Conservation (phyloP, 1,284 basidiomycete genomes). For the Athelia psychrophila region DNA sequence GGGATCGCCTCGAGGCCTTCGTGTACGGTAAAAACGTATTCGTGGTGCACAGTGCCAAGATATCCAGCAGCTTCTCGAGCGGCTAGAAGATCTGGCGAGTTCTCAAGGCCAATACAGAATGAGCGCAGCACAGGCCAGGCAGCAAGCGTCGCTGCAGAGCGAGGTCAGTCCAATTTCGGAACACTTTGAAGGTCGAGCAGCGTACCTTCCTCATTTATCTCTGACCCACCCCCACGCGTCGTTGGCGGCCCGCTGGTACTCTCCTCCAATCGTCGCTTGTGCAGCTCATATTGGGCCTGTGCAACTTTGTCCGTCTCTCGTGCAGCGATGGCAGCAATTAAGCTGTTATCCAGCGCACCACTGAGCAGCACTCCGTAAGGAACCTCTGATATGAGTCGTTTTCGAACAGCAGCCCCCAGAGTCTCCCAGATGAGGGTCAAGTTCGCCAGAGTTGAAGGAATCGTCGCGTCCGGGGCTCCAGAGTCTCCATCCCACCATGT, state of each 20-base stretch:
- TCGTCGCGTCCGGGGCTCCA: constrained; percentile 48
- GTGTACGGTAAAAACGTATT: constrained; percentile 98
- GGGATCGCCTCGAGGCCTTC: constrained; percentile 97
- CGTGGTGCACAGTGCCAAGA: constrained; percentile 95
- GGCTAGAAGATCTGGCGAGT: constrained; percentile 94
- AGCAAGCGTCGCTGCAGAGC: constrained; percentile 59
- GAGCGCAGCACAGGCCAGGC: constrained; percentile 98
- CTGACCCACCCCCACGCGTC: constrained; percentile 39
- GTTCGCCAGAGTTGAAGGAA: constrained; percentile 71
- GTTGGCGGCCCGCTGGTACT: constrained; percentile 54
- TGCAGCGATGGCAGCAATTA: constrained; percentile 97
- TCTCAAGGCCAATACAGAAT: constrained; percentile 94
- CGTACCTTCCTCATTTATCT: constrained; percentile 54
- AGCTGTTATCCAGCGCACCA: constrained; percentile 93
- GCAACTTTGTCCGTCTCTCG: constrained; percentile 94
- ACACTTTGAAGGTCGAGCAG: constrained; percentile 2
- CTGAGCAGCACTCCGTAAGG: constrained; percentile 97
- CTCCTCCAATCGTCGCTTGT: constrained; percentile 58
- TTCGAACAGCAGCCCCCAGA: constrained; percentile 91
- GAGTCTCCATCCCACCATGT: constrained; percentile 83
- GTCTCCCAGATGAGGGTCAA: constrained; percentile 74
- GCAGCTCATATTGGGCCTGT: constrained; percentile 70
- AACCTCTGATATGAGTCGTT: constrained; percentile 98
- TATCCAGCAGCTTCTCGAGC: constrained; percentile 93
- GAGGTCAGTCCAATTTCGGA: constrained; percentile 2